These are phyloP conservation scores for Auriscalpium microsporum DNA, from an alignment of 768 basidiomycete genomes.

Conservation along the genomic window DNA sequence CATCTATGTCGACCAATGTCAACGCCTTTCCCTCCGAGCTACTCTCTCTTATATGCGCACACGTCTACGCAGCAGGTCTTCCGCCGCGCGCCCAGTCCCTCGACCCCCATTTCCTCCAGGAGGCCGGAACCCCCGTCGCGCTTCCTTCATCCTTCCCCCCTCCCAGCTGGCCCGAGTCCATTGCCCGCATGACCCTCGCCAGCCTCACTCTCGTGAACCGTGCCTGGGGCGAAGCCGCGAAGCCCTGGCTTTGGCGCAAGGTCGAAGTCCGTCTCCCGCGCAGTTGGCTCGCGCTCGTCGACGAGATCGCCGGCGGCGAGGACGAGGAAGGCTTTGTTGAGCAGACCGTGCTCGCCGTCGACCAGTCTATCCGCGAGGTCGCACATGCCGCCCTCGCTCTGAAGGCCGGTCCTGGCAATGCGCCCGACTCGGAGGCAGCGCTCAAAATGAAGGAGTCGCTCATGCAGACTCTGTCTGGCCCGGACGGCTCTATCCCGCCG, in stretches of 20 bases:
- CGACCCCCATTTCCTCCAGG: constrained; percentile 53
- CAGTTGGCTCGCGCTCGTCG: constrained; percentile 77
- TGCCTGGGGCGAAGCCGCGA: constrained; percentile 75
- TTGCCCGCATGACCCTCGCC: constrained; percentile 56
- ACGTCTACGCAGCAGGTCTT: constrained; percentile 57
- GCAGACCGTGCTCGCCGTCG: constrained; percentile 56
- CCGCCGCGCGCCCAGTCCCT: constrained; percentile 50
- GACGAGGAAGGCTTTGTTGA: constrained; percentile 41
- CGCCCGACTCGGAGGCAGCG: constrained; percentile 11
- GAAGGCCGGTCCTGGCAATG: constrained; percentile 1
- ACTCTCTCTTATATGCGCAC: constrained; percentile 61
- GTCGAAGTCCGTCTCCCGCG: constrained; percentile 77
- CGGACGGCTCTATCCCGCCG: constrained; percentile 62
- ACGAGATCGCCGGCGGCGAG: constrained; percentile 69
- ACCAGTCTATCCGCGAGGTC: constrained; percentile 57
- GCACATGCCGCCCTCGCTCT: constrained; percentile 53
- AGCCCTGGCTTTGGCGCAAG: constrained; percentile 80
- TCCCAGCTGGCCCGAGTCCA: constrained; percentile 58
- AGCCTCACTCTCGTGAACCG: constrained; percentile 71
- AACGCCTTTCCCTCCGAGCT: constrained; percentile 59
- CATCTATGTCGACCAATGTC: neutral
- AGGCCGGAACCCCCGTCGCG: constrained; percentile 40
- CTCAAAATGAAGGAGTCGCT: constrained; percentile 37
- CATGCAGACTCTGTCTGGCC: constrained; percentile 41
- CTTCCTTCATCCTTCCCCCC: constrained; percentile 71